Percentiles rank a stretch among this genome's conserved stretches.
phyloP scores from a whole-genome alignment of 2,329 filamentous ascomycete genomes.

The Xylariaceae sp. region DNA sequence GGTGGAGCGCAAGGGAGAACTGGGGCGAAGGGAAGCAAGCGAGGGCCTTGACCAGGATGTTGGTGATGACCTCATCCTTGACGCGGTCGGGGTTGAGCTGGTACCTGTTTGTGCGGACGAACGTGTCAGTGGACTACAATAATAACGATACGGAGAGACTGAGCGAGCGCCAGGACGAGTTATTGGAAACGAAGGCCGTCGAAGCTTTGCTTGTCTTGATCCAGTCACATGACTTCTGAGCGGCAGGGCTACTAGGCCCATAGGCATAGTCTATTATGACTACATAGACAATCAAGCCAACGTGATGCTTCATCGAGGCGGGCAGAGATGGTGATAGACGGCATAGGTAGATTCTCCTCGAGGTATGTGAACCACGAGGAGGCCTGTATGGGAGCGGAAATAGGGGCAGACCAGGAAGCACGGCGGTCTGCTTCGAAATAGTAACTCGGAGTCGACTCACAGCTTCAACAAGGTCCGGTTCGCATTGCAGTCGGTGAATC shows the following conservation, averaged over 20 bases:
- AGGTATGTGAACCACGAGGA: neutral
- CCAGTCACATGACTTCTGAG: conserved; percentile 67
- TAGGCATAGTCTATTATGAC: conserved; percentile 74
- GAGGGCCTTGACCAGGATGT: conserved; percentile 96
- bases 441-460: conserved; percentile 57
- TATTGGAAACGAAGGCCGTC: neutral
- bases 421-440: too few species aligned
- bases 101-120: conserved; percentile 57
- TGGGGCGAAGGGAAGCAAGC: conserved; percentile 95
- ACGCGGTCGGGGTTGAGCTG: conserved; percentile 99
- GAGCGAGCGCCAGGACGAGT: conserved; percentile 3
- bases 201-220: conserved; percentile 60
- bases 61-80: conserved; percentile 95
- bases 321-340: too few species aligned
- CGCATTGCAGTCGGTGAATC: conserved; percentile 92
- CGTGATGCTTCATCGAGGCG: too few species aligned
- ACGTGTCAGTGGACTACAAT: neutral
- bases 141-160: neutral
- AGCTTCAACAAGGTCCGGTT: conserved; percentile 95
- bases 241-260: conserved; percentile 50
- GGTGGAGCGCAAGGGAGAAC: conserved; percentile 88
- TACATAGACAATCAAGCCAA: too few species aligned
- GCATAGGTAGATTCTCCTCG: conserved; percentile 7
- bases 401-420: too few species aligned
- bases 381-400: neutral